Evolutionary conservation across 495 filamentous ascomycete species (phyloP), one percentile per base, ranked within the genome.

Genomic region (Achaetomiella virescens): DNA sequence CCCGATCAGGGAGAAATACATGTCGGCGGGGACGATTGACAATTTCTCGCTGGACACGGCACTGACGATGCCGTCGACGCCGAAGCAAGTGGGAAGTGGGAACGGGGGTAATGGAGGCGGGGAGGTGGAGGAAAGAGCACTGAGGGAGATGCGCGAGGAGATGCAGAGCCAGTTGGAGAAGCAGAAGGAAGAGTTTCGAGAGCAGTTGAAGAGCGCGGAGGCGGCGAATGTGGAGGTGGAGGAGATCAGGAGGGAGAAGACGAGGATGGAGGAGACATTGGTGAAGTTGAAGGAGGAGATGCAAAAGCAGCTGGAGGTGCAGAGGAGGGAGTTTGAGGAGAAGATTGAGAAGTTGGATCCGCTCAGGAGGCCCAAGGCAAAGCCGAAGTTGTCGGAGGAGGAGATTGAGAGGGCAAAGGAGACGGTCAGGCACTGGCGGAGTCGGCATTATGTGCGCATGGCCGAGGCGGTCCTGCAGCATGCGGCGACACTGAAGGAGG

Each of bases 11-110:
- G 93, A 99, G 57, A 99, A 99, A 65, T 97, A 97, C 69, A 85
- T 95, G 78, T 96, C 91, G 4, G 93, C 87, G 65, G 91, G 91
- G 14, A 99, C 95, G 3, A 78, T 96, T 37, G 93, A 99, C 67
- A 96, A 96, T 68, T 93, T 97, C 65, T 97, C 95, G 14, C 78
- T 97, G 21, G 93, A 99, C 62, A 99, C 95, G 4, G 84, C 84
- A 2, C 79, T 97, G 38, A 99, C 93, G 2, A 88, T 96, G 77
- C 93, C 95, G 6, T 91, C 89, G 1, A 97, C 91, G 2, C 92
- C 93, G 35, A 88, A 84, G 48, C 84, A 83, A 41, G 83, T 81
- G 24, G 91, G 91, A 44, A 4, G 88, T 89, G 42, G 84, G 90
- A 35, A 80, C 81, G 15, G 21, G 45, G 44, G 70, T 96, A 47